A percentile compares a stretch with the other conserved stretches of the same genome.
Conservation (phyloP, 73 alveolate species). For the Loxodes magnus region DNA sequence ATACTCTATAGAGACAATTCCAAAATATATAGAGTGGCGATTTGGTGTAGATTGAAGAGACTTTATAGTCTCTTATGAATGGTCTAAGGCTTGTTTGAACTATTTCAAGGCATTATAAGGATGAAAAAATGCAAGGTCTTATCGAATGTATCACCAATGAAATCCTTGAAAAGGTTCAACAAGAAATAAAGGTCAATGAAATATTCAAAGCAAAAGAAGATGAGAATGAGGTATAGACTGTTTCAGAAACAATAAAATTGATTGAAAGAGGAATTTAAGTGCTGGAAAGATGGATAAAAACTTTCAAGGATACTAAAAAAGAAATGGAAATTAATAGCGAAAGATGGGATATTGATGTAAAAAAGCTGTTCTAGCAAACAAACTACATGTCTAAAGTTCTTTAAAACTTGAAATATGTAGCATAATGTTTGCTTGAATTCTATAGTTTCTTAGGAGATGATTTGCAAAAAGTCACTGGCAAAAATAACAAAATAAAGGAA, state of each 20-base stretch:
- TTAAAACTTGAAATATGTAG: slow-evolving; percentile 71
- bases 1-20: slow-evolving; percentile 89
- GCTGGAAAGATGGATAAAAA: slow-evolving; percentile 86
- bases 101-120: slow-evolving; percentile 85
- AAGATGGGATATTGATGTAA: slow-evolving; percentile 91
- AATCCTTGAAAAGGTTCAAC: slow-evolving; percentile 89
- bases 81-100: slow-evolving; percentile 95
- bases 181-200: slow-evolving; percentile 72
- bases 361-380: slow-evolving; percentile 68
- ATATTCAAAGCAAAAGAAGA: slow-evolving; percentile 61
- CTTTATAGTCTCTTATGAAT: slow-evolving; percentile 87
- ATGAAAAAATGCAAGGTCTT: slow-evolving; percentile 82
- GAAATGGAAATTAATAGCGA: slow-evolving; percentile 65
- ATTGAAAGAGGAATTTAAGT: slow-evolving; percentile 81
- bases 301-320: slow-evolving; percentile 70
- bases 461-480: slow-evolving; percentile 91
- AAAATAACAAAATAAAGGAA: slow-evolving; percentile 77
- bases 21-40: slow-evolving; percentile 87
- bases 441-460: slow-evolving; percentile 83
- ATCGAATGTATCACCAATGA: slow-evolving; percentile 85
- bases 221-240: too few relatives aligned
- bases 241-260: slow-evolving; percentile 62
- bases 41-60: slow-evolving; percentile 82
- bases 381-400: slow-evolving; percentile 82
- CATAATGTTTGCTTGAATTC: slow-evolving; percentile 65